Evolutionary conservation across 2,329 filamentous ascomycete genomes (phyloP).

Genomic region (Dactylellina parvicollis): DNA sequence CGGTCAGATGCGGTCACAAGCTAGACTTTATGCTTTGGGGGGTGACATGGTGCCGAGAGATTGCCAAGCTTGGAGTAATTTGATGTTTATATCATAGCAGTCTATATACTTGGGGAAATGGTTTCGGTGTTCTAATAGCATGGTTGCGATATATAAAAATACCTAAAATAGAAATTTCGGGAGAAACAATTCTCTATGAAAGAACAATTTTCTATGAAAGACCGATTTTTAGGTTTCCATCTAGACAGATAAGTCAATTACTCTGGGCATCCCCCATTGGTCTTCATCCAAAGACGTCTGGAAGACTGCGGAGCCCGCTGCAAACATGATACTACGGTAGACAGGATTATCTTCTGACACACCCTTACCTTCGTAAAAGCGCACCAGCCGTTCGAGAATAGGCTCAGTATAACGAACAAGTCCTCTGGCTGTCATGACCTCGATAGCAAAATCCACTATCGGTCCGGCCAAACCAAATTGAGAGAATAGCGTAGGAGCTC

Average conservation of each 20-base stretch:
- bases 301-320: slow-evolving; percentile 2
- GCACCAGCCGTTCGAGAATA: slow-evolving; percentile 5
- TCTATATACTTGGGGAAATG: no score
- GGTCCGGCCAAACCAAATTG: background rate
- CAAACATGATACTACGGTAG: slow-evolving; percentile 3
- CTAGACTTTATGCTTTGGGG: slow-evolving; percentile 23
- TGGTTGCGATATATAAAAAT: no score
- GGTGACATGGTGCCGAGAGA: slow-evolving; percentile 28
- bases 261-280: slow-evolving; percentile 1
- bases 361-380: background rate
- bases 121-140: no score
- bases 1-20: slow-evolving; percentile 22
- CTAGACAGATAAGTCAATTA: background rate
- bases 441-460: background rate
- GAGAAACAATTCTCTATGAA: background rate
- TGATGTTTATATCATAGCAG: slow-evolving; percentile 13
- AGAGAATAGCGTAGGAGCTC: background rate
- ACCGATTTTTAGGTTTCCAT: background rate
- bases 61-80: slow-evolving; percentile 44
- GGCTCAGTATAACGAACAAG: slow-evolving; percentile 23
- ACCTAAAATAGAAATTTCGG: background rate
- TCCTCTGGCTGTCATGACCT: slow-evolving; percentile 11
- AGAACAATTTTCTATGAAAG: no score
- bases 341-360: slow-evolving; percentile 5
- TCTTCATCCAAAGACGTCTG: slow-evolving; percentile 16